Evolutionary conservation across 345 rosid genomes (phyloP), one percentile per base, ranked within the genome.

Genomic region (Populus davidiana): DNA sequence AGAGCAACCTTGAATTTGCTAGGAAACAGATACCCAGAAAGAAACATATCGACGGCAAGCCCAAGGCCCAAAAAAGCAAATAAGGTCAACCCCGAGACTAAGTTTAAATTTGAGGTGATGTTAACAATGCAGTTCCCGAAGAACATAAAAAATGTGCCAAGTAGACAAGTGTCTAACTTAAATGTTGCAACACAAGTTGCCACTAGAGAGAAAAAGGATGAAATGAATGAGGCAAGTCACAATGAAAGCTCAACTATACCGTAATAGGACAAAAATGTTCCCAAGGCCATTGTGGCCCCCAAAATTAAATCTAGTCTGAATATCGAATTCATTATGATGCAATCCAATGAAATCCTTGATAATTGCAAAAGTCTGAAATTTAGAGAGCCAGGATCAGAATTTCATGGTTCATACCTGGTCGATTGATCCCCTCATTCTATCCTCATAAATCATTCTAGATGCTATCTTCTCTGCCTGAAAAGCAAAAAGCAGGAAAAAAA

Each of bases 391-490:
- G 38, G 72, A 21, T 25, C 31, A 43, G 31, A 35, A 39, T 54
- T 49, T 29, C 43, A 33, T 23, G 59, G 36, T 59, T 27, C 81
- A 73, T 77, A 89, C 98, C 99, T 93, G 99, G 84, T 94, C 99
- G 69, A 94, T 94, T 8, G 97, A 93, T 74, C 99, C 99, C 80
- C 91, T 91, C 99, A 94, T 96, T 85, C 94, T 89, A 78, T 96
- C 99, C 83, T 96, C 94, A 2, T 78, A 88, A 79, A 96, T 96
- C 99, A 96, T 96, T 82, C 94, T 89, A 75, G 99, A 93, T 67
- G 99, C 98, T 80, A 93, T 96, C 94, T 96, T 96, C 89, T 93
- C 98, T 56, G 99, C 98, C 98, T 93, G 87, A 31, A 79, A 69
- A 20, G 23, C 59, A 52, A 20, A 52, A 20, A 54, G 0, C 12